A percentile compares a stretch with the other conserved stretches of the same genome.
These are phyloP conservation scores for Sporisorium exsertum DNA, from an alignment of 1,284 basidiomycete genomes.

Conservation along the genomic window DNA sequence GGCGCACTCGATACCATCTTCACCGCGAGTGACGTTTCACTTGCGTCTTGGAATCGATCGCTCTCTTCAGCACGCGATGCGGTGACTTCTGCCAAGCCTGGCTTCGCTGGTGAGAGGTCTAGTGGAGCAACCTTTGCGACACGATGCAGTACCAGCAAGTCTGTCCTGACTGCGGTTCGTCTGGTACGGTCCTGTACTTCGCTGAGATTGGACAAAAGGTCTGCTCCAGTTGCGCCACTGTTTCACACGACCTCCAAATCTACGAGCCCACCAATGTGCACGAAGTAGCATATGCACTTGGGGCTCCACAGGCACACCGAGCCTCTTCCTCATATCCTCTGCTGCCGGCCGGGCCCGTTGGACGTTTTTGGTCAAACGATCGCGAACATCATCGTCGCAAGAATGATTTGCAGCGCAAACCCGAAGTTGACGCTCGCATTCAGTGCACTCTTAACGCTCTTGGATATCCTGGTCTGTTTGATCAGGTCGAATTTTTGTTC, in stretches of 20 bases:
- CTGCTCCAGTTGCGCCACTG: slow-evolving; percentile 27
- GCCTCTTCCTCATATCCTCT: slow-evolving; percentile 2
- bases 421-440: slow-evolving; percentile 37
- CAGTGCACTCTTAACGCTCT: slow-evolving; percentile 15
- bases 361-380: slow-evolving; percentile 13
- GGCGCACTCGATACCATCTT: not conserved
- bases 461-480: slow-evolving; percentile 19
- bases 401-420: slow-evolving; percentile 17
- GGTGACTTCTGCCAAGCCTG: not conserved
- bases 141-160: slow-evolving; percentile 10
- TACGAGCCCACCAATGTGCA: slow-evolving; percentile 25
- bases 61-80: not conserved
- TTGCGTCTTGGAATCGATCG: not conserved
- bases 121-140: not conserved
- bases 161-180: slow-evolving; percentile 32
- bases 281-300: slow-evolving; percentile 27
- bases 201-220: slow-evolving; percentile 24
- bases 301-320: slow-evolving; percentile 8
- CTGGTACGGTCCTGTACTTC: slow-evolving; percentile 11
- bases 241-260: slow-evolving; percentile 25
- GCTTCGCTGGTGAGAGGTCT: slow-evolving; percentile 3
- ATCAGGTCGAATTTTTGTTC: slow-evolving; percentile 41
- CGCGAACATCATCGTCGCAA: slow-evolving; percentile 13
- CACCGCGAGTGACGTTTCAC: not conserved
- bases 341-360: not conserved